Conservation (phyloP, 2,329 filamentous ascomycete species). For the Fusarium udum region DNA sequence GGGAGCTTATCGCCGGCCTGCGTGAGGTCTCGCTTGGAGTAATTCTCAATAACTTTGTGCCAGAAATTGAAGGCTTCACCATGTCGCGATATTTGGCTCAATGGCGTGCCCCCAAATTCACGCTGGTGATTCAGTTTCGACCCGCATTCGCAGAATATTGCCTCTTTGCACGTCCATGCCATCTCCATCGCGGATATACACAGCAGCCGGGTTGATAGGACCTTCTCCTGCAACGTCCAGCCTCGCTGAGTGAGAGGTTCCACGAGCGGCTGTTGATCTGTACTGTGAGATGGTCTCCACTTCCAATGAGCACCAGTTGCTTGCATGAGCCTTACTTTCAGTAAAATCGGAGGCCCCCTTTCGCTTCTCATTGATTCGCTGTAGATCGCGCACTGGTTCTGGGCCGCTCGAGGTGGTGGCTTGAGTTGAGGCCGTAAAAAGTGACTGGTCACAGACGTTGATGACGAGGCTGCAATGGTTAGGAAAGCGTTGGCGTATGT, state of each 20-base stretch:
- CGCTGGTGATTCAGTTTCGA: slow-evolving; percentile 38
- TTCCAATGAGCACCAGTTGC: slow-evolving; percentile 30
- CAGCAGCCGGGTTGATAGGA: slow-evolving; percentile 24
- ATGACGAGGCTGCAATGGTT: slow-evolving; percentile 31
- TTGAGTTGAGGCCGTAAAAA: slow-evolving; percentile 12
- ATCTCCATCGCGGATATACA: slow-evolving; percentile 27
- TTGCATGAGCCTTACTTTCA: slow-evolving; percentile 23
- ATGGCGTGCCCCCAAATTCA: slow-evolving; percentile 31
- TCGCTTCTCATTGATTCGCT: background rate
- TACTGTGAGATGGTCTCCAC: slow-evolving; percentile 4
- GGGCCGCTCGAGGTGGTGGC: background rate
- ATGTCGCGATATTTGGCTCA: slow-evolving; percentile 19
- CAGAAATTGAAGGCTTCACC: slow-evolving; percentile 41
- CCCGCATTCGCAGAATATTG: slow-evolving; percentile 39
- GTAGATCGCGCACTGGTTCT: background rate
- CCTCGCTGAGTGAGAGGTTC: slow-evolving; percentile 27
- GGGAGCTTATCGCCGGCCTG: slow-evolving; percentile 41
- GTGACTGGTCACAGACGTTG: slow-evolving; percentile 13
- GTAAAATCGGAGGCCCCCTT: background rate
- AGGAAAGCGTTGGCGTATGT: slow-evolving; percentile 27
- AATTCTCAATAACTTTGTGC: slow-evolving; percentile 44
- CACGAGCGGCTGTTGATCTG: slow-evolving; percentile 8
- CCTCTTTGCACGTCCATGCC: slow-evolving; percentile 30
- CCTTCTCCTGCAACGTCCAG: slow-evolving; percentile 35
- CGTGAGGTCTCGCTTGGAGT: slow-evolving; percentile 39